Base-by-base conservation (phyloP, 176 grass and related monocot species). In the Eragrostis curvula region DNA sequence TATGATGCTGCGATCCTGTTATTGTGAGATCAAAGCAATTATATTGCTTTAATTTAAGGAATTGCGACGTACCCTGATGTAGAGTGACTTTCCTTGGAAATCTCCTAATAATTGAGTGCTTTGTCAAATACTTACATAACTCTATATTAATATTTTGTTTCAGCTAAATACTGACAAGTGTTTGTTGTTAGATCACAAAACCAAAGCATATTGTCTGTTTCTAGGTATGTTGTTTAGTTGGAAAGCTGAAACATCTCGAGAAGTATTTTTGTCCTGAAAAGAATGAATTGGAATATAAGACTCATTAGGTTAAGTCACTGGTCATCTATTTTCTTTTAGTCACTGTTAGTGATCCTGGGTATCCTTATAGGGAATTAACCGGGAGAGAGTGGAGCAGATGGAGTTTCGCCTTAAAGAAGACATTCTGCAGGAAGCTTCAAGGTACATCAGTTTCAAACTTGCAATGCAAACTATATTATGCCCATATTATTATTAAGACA, bases 351-450 rank as follows among this genome's bases (percentile, higher is more conserved):
- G 57, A 81, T 80, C 32, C 42, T 84, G 49, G 83, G 81, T 81
- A 25, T 84, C 29, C 56, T 57, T 81, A 62, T 52, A 98, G 93
- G 96, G 96, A 98, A 98, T 98, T 82, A 98, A 98, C 57, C 84
- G 96, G 66, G 92, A 82, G 69, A 98, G 96, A 92, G 90, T 98
- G 65, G 96, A 98, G 59, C 96, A 98, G 69, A 98, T 98, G 96
- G 96, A 98, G 78, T 98, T 98, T 90, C 96, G 96, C 66, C 82
- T 98, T 30, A 96, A 98, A 87, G 91, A 98, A 93, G 96, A 98
- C 79, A 92, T 93, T 86, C 91, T 98, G 87, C 84, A 80, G 23
- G 96, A 98, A 90, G 93, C 96, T 86, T 82, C 82, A 72, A 87
- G 88, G 96, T 95, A 87, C 79, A 58, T 42, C 61, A 69, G 32